phyloP scores from a whole-genome alignment of 768 basidiomycete species.

The Inosperma sp. region DNA sequence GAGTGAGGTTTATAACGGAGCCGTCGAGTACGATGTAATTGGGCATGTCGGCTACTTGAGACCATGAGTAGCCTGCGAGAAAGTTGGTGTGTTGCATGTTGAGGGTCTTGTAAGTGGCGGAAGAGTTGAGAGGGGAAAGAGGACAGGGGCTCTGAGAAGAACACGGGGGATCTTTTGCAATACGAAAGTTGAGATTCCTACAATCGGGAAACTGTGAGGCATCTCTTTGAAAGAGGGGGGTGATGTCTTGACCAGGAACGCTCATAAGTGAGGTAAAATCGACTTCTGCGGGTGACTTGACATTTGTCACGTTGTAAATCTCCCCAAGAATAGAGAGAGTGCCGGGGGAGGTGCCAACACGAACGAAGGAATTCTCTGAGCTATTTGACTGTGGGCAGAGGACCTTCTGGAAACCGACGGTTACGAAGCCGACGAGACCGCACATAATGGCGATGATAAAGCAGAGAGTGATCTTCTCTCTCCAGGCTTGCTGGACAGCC shows the following conservation, averaged over 20 bases:
- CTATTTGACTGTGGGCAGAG: conserved; percentile 68
- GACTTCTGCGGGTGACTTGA: conserved; percentile 47
- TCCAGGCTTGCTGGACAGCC: conserved; percentile 84
- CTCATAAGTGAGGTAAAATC: conserved; percentile 52
- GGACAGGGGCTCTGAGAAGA: conserved; percentile 55
- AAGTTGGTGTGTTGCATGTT: conserved; percentile 60
- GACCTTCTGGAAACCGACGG: conserved; percentile 89
- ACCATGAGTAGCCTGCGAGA: conserved; percentile 87
- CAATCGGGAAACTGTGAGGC: conserved; percentile 65
- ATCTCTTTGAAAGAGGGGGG: conserved; percentile 74
- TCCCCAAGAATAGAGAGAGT: conserved; percentile 75
- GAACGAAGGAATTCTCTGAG: conserved; percentile 43
- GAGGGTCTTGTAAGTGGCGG: conserved; percentile 56
- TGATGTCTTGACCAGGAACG: conserved; percentile 83
- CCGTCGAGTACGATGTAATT: conserved; percentile 91
- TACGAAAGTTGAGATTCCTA: conserved; percentile 53
- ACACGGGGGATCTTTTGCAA: conserved; percentile 76
- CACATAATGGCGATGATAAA: conserved; percentile 80
- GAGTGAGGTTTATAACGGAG: conserved; percentile 85
- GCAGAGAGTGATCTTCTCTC: conserved; percentile 94
- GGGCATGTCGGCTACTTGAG: conserved; percentile 65
- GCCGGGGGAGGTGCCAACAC: conserved; percentile 52
- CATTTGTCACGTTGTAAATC: conserved; percentile 66
- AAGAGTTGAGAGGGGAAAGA: conserved; percentile 53
- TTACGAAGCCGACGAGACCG: conserved; percentile 79